Base-by-base conservation (phyloP, 2,329 filamentous ascomycete genomes). In the Neopestalotiopsis clavispora region DNA sequence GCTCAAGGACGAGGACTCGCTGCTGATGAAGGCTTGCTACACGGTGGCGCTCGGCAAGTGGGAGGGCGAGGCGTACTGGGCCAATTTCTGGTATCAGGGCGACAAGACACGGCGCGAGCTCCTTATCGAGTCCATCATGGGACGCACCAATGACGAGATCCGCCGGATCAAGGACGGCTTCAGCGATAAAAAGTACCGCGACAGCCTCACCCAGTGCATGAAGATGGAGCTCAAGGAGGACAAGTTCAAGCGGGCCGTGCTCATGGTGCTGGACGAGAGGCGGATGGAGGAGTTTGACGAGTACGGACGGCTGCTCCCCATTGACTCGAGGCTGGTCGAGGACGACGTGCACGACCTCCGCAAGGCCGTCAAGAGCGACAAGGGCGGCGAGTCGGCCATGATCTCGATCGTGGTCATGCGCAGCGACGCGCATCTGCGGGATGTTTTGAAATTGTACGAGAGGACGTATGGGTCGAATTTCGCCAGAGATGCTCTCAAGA, bases 1-100 rank as follows among this genome's bases (percentile, higher is more conserved):
- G 23, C 86, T 95, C 75, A 94, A 95, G 81, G 90, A 93, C 58
- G 88, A 90, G 74, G 87, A 92, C 67, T 86, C 90, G 4, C 91
- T 89, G 74, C 91, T 98, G 73, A 95, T 95, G 82, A 98, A 98
- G 81, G 92, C 93, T 6, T 94, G 92, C 76, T 98, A 98, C 79
- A 90, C 95, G 3, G 95, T 94, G 2, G 94, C 95, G 0, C 87
- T 98, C 0, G 96, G 96, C 10, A 88, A 88, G 66, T 98, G 94
- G 91, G 96, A 98, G 82, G 92, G 91, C 74, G 96, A 99, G 80
- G 94, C 94, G 0, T 97, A 97, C 85, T 99, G 96, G 95, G 94
- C 95, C 69, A 98, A 98, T 79, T 97, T 94, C 80, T 98, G 94
- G 91, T 98, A 98, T 82, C 95, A 98, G 78, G 91, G 91, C 49